These are phyloP conservation scores for Botrytis fabae DNA, from an alignment of 2,329 filamentous ascomycete genomes.

Conservation along the genomic window DNA sequence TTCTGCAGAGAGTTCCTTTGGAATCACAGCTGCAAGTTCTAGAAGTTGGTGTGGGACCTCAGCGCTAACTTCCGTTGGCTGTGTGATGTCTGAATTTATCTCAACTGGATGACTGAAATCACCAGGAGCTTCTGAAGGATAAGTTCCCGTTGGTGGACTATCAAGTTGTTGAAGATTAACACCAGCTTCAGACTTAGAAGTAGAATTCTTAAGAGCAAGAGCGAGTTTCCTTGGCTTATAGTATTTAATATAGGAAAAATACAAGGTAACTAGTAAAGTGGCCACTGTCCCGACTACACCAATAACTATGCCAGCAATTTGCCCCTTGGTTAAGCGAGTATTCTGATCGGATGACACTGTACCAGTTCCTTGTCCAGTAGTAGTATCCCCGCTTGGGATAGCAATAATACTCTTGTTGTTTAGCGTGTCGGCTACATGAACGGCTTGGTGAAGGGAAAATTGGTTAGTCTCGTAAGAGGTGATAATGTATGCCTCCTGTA, in stretches of 20 bases:
- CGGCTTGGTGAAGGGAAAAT: constrained; percentile 40
- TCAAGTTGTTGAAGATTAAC: constrained; percentile 38
- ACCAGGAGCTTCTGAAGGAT: constrained; percentile 44
- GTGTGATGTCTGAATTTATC: constrained; percentile 48
- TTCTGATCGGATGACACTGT: neutral
- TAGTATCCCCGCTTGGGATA: constrained; percentile 22
- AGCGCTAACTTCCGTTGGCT: constrained; percentile 43
- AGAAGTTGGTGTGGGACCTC: constrained; percentile 33
- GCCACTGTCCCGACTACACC: constrained; percentile 20
- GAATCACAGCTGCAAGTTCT: constrained; percentile 33
- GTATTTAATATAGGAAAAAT: neutral
- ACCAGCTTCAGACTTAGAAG: neutral
- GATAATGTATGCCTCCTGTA: constrained; percentile 43
- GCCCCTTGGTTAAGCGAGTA: constrained; percentile 27
- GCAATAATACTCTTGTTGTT: constrained; percentile 33
- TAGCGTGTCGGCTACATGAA: constrained; percentile 34
- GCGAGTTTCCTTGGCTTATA: neutral
- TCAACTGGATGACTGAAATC: constrained; percentile 41
- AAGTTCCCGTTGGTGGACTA: constrained; percentile 47
- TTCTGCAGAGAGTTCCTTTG: constrained; percentile 18
- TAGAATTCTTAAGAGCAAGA: neutral
- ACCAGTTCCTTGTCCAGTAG: neutral
- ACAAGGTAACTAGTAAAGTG: constrained; percentile 25
- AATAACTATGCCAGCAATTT: constrained; percentile 36
- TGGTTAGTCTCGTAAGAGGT: constrained; percentile 40